A percentile compares a stretch with the other conserved stretches of the same genome.
These are phyloP conservation scores for Thielaviopsis punctulata DNA, from an alignment of 2,329 filamentous ascomycete genomes.

Conservation along the genomic window DNA sequence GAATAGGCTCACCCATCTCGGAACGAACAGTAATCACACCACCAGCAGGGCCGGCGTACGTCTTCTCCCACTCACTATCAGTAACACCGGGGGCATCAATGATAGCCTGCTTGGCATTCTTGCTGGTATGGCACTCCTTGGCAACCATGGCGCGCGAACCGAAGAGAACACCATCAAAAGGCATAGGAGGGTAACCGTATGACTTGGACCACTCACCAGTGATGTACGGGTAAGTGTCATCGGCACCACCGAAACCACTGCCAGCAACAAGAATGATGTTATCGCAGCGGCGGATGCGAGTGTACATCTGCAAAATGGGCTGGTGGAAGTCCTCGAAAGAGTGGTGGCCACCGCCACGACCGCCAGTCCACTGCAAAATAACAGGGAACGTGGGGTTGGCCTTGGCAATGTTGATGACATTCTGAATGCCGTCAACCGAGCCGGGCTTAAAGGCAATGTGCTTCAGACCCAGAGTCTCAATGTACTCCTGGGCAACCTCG, in stretches of 20 bases:
- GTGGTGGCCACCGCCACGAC: constrained; percentile 84
- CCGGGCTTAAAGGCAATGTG: constrained; percentile 92
- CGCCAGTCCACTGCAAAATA: constrained; percentile 86
- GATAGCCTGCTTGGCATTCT: constrained; percentile 77
- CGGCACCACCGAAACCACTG: constrained; percentile 77
- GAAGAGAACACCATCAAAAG: constrained; percentile 81
- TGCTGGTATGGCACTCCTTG: constrained; percentile 79
- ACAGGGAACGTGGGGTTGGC: constrained; percentile 91
- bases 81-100: constrained; percentile 69
- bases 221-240: constrained; percentile 84
- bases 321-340: constrained; percentile 93
- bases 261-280: constrained; percentile 84
- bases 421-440: constrained; percentile 72
- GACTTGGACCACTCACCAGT: constrained; percentile 77
- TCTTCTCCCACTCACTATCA: constrained; percentile 77
- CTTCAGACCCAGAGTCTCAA: constrained; percentile 79
- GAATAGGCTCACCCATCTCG: constrained; percentile 98
- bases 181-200: constrained; percentile 82
- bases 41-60: constrained; percentile 78
- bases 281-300: constrained; percentile 64
- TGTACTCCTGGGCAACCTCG: constrained; percentile 85
- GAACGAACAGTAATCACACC: constrained; percentile 93
- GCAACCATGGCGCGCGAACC: constrained; percentile 91
- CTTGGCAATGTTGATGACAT: constrained; percentile 82
- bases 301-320: constrained; percentile 81